Evolutionary conservation across 2,329 filamentous ascomycete genomes (phyloP), one percentile per base, ranked within the genome.

Genomic region (Fusarium sp.): DNA sequence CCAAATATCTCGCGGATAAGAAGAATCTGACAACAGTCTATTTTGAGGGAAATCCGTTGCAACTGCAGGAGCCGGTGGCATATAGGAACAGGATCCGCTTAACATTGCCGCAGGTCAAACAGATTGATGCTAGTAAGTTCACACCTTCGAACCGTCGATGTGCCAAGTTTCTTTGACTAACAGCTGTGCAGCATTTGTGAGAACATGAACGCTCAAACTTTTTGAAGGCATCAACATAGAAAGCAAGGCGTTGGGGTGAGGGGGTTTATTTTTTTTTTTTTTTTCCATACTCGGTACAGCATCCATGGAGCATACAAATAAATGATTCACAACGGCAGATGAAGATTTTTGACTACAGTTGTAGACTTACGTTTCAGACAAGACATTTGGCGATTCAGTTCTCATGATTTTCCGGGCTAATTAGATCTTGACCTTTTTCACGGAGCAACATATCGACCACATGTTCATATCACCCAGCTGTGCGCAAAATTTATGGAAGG

Each of bases 111-210:
- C 92, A 96, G 79, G 84, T 99, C 53, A 88, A 88, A 78, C 95
- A 99, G 84, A 98, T 99, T 78, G 96, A 99, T 88, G 96, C 96
- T 62, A 97, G 95, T 98, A 85, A 89, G 94, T 93, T 36, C 24
- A 7, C 18, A 10, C 39, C n/a, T 50, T 11, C 2, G 13, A 14
- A 14, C 8, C 2, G 7, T 6, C n/a, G 8, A 18, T 22, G 13
- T 11, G 15, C 5, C 39, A 31, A 31, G 10, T n/a, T 18, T 6
- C 7, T 6, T 11, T 14, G 2, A 24, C 56, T 58, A n/a, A 69
- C 52, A 4, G 10, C 17, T 15, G 10, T 43, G 24, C 33, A 81
- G 78, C 78, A 28, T 80, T 76, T 70, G 77, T 80, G 26, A 74
- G 68, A 63, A 73, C 75, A 50, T 78, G 68, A 60, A 40, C 39